phyloP scores from a whole-genome alignment of 345 rosid genomes.

The Citrus glauca region DNA sequence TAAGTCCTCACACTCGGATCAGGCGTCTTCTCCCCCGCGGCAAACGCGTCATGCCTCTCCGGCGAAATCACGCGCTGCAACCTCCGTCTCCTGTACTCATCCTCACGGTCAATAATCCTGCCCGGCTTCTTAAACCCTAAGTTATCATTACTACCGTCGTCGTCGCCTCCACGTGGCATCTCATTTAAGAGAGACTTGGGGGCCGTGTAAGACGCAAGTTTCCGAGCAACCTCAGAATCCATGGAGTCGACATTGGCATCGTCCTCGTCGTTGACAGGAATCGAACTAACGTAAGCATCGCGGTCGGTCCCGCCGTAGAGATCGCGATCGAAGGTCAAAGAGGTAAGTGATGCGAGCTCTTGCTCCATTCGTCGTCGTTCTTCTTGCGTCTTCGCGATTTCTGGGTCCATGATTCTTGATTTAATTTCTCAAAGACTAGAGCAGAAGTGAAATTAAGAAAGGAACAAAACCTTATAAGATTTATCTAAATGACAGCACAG shows the following conservation, averaged over 20 bases:
- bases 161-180: slow-evolving; percentile 62
- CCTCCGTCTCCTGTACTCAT: slow-evolving; percentile 84
- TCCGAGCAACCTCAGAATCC: slow-evolving; percentile 68
- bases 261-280: slow-evolving; percentile 85
- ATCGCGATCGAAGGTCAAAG: slow-evolving; percentile 71
- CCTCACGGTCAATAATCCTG: slow-evolving; percentile 86
- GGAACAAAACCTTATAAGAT: not conserved
- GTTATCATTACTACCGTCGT: slow-evolving; percentile 40
- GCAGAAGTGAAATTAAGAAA: not conserved
- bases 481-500: not conserved
- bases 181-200: slow-evolving; percentile 78
- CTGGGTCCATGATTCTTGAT: slow-evolving; percentile 42
- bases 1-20: slow-evolving; percentile 73
- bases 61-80: slow-evolving; percentile 85
- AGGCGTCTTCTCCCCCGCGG: slow-evolving; percentile 92
- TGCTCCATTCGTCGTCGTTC: slow-evolving; percentile 70
- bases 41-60: slow-evolving; percentile 85
- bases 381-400: slow-evolving; percentile 83
- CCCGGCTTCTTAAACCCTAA: slow-evolving; percentile 62
- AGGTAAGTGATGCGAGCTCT: slow-evolving; percentile 67
- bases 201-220: slow-evolving; percentile 84
- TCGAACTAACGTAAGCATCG: slow-evolving; percentile 58
- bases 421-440: not conserved
- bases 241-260: slow-evolving; percentile 54
- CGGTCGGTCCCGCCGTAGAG: slow-evolving; percentile 77